Base-by-base conservation (phyloP, 176 grass and related monocot genomes). In the barley (Hordeum vulgare) region DNA sequence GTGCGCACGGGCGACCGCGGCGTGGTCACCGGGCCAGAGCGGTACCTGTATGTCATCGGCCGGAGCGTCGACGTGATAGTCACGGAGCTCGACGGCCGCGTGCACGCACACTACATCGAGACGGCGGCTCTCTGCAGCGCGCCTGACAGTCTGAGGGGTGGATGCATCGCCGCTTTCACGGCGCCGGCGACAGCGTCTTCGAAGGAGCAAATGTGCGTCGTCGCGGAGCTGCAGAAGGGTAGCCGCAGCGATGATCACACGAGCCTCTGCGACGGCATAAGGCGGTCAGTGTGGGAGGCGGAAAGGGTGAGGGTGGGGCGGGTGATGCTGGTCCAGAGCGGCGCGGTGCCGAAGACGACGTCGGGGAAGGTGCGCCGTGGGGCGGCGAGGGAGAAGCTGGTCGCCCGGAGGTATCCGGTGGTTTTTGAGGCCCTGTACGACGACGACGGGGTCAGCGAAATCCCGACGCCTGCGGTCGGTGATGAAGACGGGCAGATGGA, bases 331-430 rank as follows among this genome's bases (percentile, higher is more conserved):
- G 88, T 94, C 34, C 56, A 56, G 23, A 66, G 44, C 13, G 88
- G 88, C 53, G 66, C 11, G 18, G 63, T 93, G 70, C 88, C 91
- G 1, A 93, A 90, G 75, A 88, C 91, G 8, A 90, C 91, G 34
- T 93, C 88, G 17, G 91, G 91, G 62, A 93, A 93, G 85, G 47
- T 88, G 54, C 86, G 79, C 35, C 89, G 91, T 13, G 86, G 79
- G 54, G 42, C 65, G 34, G 88, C 85, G 62, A 88, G 84, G 75
- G 49, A 88, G 53, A 88, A 71, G 85, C 44, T 93, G 54, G 20
- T 90, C 61, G 75, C 69, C 45, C 75, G 91, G 8, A 76, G 54
- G 44, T 31, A 90, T 23, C 79, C 3, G 0, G 28, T 49, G 24
- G 18, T 88, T 1, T 85, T 75, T 40, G 88, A 88, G 61, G 79